Evolutionary conservation across 139 green algal genomes (phyloP), one percentile per base, ranked within the genome.

Genomic region (Chlamydomonas sp.): DNA sequence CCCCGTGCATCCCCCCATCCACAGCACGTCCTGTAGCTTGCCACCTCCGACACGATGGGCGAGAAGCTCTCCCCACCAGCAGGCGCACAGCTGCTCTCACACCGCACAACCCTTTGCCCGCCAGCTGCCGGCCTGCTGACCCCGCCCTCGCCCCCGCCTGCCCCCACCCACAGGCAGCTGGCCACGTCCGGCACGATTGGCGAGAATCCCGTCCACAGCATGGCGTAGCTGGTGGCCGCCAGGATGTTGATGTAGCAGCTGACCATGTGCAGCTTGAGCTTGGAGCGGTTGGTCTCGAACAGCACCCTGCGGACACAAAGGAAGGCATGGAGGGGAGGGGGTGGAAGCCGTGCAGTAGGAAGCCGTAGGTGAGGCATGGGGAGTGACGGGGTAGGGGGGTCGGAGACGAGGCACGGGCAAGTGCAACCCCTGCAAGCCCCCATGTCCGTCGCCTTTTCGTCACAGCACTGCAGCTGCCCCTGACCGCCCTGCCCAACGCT

Each of bases 161-260:
- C 31, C 66, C 57, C 8, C 57, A 77, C 86, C 83, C 79, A 90
- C 88, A 91, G 79, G 84, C 89, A 91, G 72, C 78, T 85, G 60
- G 76, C 10, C 73, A 91, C 84, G 61, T 91, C 89, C 20, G 79
- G 79, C 18, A 89, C 71, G 60, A 91, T 89, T 49, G 89, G 84
- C 12, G 78, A 88, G 74, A 91, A 91, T 14, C 89, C 89, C 2
- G 89, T 88, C 89, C 89, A 91, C 60, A 91, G 84, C 89, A 91
- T 87, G 4, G 63, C 58, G 89, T 91, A 91, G 69, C 68, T 84
- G 63, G 64, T 80, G 63, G 89, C 78, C 57, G 89, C 84, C 59
- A 91, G 71, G 17, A 86, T 62, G 79, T 89, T 91, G 62, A 91
- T 91, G 71, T 91, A 91, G 89, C 89, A 91, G 71, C 64, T 82